Conservation (phyloP, 192 early-diverging fungal genomes). For the Coemansia sp. region DNA sequence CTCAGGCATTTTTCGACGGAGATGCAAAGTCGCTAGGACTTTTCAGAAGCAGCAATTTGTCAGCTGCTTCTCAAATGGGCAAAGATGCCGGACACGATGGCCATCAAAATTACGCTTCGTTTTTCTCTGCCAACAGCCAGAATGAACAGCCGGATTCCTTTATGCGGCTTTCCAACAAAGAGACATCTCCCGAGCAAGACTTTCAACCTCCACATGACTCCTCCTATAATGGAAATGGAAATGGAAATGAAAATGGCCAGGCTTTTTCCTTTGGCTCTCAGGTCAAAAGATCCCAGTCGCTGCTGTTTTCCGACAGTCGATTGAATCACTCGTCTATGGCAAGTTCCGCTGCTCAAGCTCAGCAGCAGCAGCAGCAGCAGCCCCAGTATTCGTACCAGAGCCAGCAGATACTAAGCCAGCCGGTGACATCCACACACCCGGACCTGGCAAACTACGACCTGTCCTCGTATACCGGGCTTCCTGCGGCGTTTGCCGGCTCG, state of each 20-base stretch:
- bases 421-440: neutral
- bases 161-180: neutral
- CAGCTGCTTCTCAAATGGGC: neutral
- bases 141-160: neutral
- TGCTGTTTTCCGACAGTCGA: slow-evolving; percentile 12
- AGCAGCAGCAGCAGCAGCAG: neutral
- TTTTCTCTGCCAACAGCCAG: neutral
- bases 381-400: neutral
- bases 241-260: neutral
- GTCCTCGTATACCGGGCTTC: slow-evolving; percentile 1
- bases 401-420: neutral
- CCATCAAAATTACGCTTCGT: neutral
- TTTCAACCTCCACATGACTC: neutral
- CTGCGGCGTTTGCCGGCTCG: neutral
- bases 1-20: neutral
- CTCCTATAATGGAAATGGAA: neutral
- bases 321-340: neutral
- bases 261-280: neutral
- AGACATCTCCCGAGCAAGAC: slow-evolving; percentile 4
- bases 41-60: neutral
- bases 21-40: neutral
- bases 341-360: neutral
- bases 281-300: slow-evolving; percentile 28
- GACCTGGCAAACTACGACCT: neutral
- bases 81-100: neutral